Evolutionary conservation across 2,329 filamentous ascomycete species (phyloP).

Genomic region (Aspergillus sp.): DNA sequence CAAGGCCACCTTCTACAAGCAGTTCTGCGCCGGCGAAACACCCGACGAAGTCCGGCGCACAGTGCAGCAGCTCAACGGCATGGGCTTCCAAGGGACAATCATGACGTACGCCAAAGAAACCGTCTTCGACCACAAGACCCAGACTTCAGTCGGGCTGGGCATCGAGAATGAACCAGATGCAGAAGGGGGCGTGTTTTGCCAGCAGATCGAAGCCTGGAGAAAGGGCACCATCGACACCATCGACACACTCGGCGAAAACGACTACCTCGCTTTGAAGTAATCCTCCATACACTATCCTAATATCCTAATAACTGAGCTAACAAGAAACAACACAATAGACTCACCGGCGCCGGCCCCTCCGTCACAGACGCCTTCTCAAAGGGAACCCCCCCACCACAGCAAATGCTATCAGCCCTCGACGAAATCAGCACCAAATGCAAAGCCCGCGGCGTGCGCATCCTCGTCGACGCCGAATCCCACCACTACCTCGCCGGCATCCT

Average conservation of each 20-base stretch:
- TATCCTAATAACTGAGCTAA: background rate
- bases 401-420: constrained; percentile 69
- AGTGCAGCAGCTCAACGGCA: constrained; percentile 63
- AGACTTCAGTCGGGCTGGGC: constrained; percentile 53
- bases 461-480: constrained; percentile 86
- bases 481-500: constrained; percentile 77
- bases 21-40: constrained; percentile 85
- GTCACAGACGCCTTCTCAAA: constrained; percentile 64
- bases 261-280: constrained; percentile 66
- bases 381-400: constrained; percentile 58
- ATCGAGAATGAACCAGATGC: background rate
- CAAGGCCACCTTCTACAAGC: constrained; percentile 69
- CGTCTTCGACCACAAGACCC: constrained; percentile 56
- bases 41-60: constrained; percentile 64
- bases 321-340: constrained; percentile 33
- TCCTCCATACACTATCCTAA: background rate
- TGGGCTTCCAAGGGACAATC: constrained; percentile 82
- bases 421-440: constrained; percentile 61
- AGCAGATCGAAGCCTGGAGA: constrained; percentile 59
- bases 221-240: constrained; percentile 74
- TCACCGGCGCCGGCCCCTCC: constrained; percentile 77
- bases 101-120: constrained; percentile 82
- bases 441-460: constrained; percentile 66
- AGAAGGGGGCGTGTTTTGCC: constrained; percentile 16
- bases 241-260: constrained; percentile 44